These are phyloP conservation scores for Lasiosphaeria ovina DNA, from an alignment of 495 filamentous ascomycete species.

Conservation along the genomic window DNA sequence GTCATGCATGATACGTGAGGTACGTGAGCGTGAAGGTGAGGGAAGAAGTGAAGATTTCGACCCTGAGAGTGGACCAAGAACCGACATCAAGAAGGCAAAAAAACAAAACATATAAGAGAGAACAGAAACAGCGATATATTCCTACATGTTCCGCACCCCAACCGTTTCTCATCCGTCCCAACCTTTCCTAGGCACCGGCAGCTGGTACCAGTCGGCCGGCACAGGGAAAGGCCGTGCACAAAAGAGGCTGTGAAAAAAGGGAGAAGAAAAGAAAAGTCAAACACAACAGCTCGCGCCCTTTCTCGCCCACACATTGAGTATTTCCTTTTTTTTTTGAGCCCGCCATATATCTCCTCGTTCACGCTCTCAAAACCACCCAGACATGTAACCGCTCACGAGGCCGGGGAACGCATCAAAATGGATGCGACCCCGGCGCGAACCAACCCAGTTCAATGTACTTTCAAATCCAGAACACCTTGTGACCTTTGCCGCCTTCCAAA, in stretches of 20 bases:
- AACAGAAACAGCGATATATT: slow-evolving; percentile 14
- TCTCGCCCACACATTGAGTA: background rate
- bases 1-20: no score
- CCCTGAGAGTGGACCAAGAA: background rate
- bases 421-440: background rate
- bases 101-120: background rate
- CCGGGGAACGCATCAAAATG: no score
- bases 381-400: no score
- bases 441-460: background rate
- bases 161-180: background rate
- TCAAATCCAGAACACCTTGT: slow-evolving; percentile 14
- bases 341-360: background rate
- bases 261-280: background rate
- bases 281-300: background rate
- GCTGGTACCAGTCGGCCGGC: background rate
- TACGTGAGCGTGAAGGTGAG: background rate
- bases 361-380: background rate
- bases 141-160: slow-evolving; percentile 22
- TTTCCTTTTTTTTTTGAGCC: background rate
- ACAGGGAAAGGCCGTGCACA: background rate
- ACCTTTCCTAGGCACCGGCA: background rate
- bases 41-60: background rate
- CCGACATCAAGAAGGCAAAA: background rate
- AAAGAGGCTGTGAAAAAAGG: background rate
- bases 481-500: slow-evolving; percentile 9